Conservation (phyloP, 192 early-diverging fungal genomes). For the Rhizophagus sp. region DNA sequence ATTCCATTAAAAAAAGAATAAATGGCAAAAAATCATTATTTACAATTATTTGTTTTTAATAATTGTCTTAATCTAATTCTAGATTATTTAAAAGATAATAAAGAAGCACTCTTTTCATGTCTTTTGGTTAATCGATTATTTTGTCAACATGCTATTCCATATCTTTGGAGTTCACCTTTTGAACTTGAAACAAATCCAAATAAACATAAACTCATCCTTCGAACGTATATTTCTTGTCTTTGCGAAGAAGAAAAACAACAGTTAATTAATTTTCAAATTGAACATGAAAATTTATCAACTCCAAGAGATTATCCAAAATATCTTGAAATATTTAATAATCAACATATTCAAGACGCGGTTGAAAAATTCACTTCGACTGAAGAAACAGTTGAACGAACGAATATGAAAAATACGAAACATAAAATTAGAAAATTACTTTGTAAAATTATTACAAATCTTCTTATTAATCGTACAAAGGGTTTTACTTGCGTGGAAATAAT, state of each 20-base stretch:
- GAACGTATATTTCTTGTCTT: not conserved
- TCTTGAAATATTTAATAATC: not conserved
- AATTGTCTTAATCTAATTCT: not conserved
- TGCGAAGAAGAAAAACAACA: not conserved
- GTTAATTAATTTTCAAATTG: not conserved
- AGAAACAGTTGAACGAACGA: not conserved
- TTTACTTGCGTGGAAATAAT: no score
- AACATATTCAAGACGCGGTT: not conserved
- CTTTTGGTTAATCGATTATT: conserved; percentile 5
- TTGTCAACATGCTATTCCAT: conserved; percentile 4
- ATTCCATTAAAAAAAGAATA: no score
- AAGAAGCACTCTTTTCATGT: not conserved
- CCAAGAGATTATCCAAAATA: not conserved
- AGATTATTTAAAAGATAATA: conserved; percentile 8
- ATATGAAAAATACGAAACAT: no score
- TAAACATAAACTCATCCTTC: not conserved
- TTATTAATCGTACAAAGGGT: no score
- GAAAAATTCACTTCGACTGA: not conserved
- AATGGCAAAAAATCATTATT: no score
- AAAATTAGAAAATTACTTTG: not conserved
- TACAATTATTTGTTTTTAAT: not conserved
- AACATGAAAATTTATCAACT: not conserved
- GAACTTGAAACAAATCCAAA: not conserved
- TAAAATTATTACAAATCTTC: not conserved
- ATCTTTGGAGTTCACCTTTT: conserved; percentile 6